These are phyloP conservation scores for Dictyophora rubrovolvata DNA, from an alignment of 768 basidiomycete genomes.

Conservation along the genomic window DNA sequence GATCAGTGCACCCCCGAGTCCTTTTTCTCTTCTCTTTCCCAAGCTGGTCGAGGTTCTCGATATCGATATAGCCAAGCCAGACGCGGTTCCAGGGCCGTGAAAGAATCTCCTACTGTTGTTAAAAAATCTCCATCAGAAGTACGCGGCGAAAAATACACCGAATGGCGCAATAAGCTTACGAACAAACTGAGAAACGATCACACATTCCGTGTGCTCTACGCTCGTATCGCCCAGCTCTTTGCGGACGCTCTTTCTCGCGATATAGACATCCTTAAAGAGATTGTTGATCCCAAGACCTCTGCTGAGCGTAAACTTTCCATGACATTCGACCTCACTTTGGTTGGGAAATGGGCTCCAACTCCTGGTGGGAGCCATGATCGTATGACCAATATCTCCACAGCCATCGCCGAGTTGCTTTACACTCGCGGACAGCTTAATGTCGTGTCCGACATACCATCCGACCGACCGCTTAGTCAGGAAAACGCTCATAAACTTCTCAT, in stretches of 20 bases:
- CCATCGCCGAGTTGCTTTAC: constrained; percentile 46
- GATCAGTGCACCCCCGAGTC: constrained; percentile 31
- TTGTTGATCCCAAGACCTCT: constrained; percentile 23
- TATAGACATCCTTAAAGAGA: constrained; percentile 27
- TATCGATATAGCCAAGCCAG: not conserved
- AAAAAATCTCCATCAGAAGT: constrained; percentile 6
- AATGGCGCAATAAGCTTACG: constrained; percentile 7
- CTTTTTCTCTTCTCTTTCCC: constrained; percentile 7
- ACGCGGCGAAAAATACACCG: constrained; percentile 11
- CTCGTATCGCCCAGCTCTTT: constrained; percentile 53
- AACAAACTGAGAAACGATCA: constrained; percentile 22
- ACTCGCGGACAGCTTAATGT: constrained; percentile 18
- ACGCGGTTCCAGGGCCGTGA: constrained; percentile 1
- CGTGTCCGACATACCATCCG: constrained; percentile 10
- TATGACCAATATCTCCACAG: constrained; percentile 53
- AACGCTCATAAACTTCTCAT: constrained; percentile 40
- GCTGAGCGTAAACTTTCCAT: constrained; percentile 18
- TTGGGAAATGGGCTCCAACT: constrained; percentile 63
- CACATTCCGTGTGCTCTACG: constrained; percentile 52
- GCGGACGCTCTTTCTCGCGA: constrained; percentile 42
- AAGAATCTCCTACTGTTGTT: constrained; percentile 1
- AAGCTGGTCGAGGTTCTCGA: not conserved
- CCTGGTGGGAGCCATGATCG: constrained; percentile 50
- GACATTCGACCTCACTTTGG: constrained; percentile 41
- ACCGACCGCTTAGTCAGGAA: constrained; percentile 14